Conservation (phyloP, 768 basidiomycete species). For the Lenzites betulinus region DNA sequence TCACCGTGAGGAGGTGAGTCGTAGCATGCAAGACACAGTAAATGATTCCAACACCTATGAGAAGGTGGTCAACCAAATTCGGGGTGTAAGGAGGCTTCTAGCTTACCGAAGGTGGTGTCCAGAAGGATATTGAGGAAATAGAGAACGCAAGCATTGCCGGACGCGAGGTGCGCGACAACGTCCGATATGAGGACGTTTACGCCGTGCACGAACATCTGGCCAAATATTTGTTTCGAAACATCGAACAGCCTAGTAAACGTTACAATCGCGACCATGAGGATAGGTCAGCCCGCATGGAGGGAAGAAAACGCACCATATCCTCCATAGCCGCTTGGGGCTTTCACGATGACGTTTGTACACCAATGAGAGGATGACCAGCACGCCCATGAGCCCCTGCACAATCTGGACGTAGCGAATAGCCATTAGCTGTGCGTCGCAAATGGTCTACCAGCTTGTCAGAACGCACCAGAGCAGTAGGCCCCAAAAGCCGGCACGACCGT, state of each 20-base stretch:
- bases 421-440: slow-evolving; percentile 4
- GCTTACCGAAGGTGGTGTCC: slow-evolving; percentile 87
- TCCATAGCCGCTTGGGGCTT: slow-evolving; percentile 83
- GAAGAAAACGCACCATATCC: slow-evolving; percentile 69
- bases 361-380: slow-evolving; percentile 84
- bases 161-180: slow-evolving; percentile 65
- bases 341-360: slow-evolving; percentile 90
- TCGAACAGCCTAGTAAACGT: slow-evolving; percentile 75
- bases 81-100: background rate
- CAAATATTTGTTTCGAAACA: slow-evolving; percentile 88
- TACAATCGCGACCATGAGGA: too few relatives aligned
- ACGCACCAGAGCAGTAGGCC: slow-evolving; percentile 49
- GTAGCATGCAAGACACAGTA: slow-evolving; percentile 69
- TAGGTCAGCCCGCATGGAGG: too few relatives aligned
- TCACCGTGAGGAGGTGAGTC: slow-evolving; percentile 66
- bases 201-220: slow-evolving; percentile 80
- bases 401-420: slow-evolving; percentile 42
- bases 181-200: slow-evolving; percentile 80
- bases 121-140: slow-evolving; percentile 94
- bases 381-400: slow-evolving; percentile 87
- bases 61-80: background rate
- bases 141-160: slow-evolving; percentile 84
- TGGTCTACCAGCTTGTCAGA: background rate
- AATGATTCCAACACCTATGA: slow-evolving; percentile 77
- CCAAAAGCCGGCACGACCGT: slow-evolving; percentile 46